Base-by-base conservation (phyloP, 176 grass and related monocot genomes). In the Cymbopogon citratus region DNA sequence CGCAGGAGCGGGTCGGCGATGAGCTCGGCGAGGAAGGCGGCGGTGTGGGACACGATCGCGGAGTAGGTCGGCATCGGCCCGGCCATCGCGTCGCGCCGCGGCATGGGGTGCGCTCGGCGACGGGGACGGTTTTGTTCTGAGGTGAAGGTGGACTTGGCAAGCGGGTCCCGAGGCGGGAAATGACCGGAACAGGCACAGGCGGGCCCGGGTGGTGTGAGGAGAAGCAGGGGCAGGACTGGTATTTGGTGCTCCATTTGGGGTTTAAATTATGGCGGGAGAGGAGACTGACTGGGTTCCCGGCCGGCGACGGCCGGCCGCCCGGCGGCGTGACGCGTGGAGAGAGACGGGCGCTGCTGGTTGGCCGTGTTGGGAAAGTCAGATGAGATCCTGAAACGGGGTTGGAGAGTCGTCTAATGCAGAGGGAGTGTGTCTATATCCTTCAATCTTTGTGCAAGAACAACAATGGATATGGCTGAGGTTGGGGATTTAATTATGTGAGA, bases 1-100 rank as follows among this genome's bases (percentile, higher is more conserved):
- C 83, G 83, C 49, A 94, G 88, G 24, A 88, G 79, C 27, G 91
- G 85, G 44, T 90, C 83, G 14, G 85, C 72, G 75, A 93, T 69
- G 75, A 84, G 81, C 54, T 88, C 79, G 3, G 80, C 85, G 39
- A 90, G 85, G 85, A 93, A 93, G 13, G 87, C 64, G 3, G 88
- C 38, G 15, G 85, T 80, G 82, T 87, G 79, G 23, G 69, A 54
- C 15, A 93, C 75, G n/a, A 90, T 66, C 1, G 69, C 48, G 6
- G 82, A 69, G 60, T 68, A 45, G 6, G 85, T 76, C 26, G 75
- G 82, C 54, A 69, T 38, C 18, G 74, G 74, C 0, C 35, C 74
- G 19, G 85, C 80, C 91, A 93, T 93, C 46, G 52, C 28, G 38
- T 11, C 7, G 45, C 12, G 51, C 14, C 3, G 36, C 1, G 29